Evolutionary conservation across 805 yeast genomes (phyloP).

Genomic region (Nakazawaea molendinolei): DNA sequence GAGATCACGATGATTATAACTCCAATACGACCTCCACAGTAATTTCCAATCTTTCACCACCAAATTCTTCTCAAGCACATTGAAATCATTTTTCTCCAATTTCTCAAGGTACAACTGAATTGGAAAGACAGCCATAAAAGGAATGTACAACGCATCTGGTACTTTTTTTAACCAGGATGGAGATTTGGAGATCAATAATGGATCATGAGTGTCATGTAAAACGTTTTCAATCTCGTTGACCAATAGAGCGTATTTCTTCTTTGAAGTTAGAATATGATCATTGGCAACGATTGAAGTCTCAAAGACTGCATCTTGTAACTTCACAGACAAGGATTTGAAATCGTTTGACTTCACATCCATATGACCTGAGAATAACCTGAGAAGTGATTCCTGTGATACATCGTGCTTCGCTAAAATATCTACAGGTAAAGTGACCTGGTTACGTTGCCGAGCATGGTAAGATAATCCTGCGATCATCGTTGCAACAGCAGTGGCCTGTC

Average conservation of each 20-base stretch:
- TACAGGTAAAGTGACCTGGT: slow-evolving; percentile 54
- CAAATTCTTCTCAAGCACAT: slow-evolving; percentile 39
- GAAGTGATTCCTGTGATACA: slow-evolving; percentile 58
- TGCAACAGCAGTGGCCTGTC: slow-evolving; percentile 73
- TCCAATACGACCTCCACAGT: slow-evolving; percentile 51
- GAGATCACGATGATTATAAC: slow-evolving; percentile 32
- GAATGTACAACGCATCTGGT: slow-evolving; percentile 62
- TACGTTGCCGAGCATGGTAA: slow-evolving; percentile 46
- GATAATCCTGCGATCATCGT: slow-evolving; percentile 53
- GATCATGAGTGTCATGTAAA: slow-evolving; percentile 20
- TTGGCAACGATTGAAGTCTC: slow-evolving; percentile 72
- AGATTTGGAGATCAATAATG: slow-evolving; percentile 21
- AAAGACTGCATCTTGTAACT: slow-evolving; percentile 52
- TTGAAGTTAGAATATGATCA: slow-evolving; percentile 70
- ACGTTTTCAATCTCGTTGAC: slow-evolving; percentile 29
- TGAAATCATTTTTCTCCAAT: slow-evolving; percentile 60
- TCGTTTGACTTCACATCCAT: slow-evolving; percentile 23
- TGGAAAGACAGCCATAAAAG: slow-evolving; percentile 64
- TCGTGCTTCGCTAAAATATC: slow-evolving; percentile 47
- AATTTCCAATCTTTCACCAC: slow-evolving; percentile 55
- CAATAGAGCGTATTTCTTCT: slow-evolving; percentile 40
- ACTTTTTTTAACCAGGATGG: slow-evolving; percentile 37
- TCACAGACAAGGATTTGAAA: slow-evolving; percentile 23
- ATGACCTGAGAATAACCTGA: slow-evolving; percentile 42
- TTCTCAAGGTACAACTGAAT: slow-evolving; percentile 52